Percentiles rank a stretch among this genome's conserved stretches.
These are phyloP conservation scores for Starmerella potacharoeniae DNA, from an alignment of 805 yeast genomes.

Conservation along the genomic window DNA sequence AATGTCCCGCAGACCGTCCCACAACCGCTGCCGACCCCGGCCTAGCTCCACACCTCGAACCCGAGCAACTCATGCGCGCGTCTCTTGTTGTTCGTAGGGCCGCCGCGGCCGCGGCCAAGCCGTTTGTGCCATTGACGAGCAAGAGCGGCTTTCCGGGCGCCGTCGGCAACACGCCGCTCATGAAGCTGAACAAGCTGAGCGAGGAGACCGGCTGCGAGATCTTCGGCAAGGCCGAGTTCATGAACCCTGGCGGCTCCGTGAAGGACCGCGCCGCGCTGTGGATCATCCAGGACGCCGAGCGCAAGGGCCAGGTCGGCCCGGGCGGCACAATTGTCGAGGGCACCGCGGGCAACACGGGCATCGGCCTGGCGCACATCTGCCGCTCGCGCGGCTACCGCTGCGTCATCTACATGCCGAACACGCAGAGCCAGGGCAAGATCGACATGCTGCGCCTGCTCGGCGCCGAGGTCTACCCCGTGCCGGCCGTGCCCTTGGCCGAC, in stretches of 20 bases:
- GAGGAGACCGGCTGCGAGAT: constrained; percentile 56
- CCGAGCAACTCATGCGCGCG: constrained; percentile 6
- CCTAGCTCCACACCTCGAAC: not conserved
- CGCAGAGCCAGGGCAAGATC: constrained; percentile 71
- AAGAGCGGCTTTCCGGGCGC: constrained; percentile 66
- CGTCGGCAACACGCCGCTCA: constrained; percentile 85
- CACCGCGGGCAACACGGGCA: constrained; percentile 94
- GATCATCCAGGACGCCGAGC: constrained; percentile 69
- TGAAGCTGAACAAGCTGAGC: constrained; percentile 48
- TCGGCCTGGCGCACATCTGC: constrained; percentile 71
- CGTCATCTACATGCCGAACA: constrained; percentile 83
- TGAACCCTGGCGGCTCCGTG: constrained; percentile 90
- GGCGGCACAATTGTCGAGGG: constrained; percentile 90
- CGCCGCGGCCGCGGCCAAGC: constrained; percentile 22
- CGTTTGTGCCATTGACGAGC: constrained; percentile 56
- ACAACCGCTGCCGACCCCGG: not conserved
- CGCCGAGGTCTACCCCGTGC: constrained; percentile 80
- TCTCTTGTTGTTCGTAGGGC: constrained; percentile 9
- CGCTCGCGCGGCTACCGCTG: constrained; percentile 74
- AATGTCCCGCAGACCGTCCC: too few species aligned
- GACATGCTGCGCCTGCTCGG: constrained; percentile 65
- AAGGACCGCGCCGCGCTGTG: constrained; percentile 82
- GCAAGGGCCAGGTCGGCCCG: constrained; percentile 41
- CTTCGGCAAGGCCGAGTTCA: constrained; percentile 82
- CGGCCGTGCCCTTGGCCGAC: constrained; percentile 71